Base-by-base conservation (phyloP, 2,329 filamentous ascomycete species). In the Curvularia sp. region DNA sequence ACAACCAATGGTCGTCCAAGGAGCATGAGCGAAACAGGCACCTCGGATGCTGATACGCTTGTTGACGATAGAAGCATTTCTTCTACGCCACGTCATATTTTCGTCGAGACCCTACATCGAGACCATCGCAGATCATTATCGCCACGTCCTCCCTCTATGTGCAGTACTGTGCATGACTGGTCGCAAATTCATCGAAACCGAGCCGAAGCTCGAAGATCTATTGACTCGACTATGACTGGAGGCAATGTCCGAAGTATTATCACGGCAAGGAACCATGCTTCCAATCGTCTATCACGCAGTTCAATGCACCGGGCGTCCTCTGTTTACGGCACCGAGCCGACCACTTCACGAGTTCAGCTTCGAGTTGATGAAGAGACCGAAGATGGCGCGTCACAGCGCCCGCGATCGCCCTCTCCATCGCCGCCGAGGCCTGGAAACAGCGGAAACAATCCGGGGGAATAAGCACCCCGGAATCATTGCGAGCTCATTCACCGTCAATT, bases 11-110 rank as follows among this genome's bases (percentile, higher is more conserved):
- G 35, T 20, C 53, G 54, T 3, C 35, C 53, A 18, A 33, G 60
- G 12, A 64, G 54, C 46, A 60, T 65, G 20, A 63, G 61, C 48
- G 61, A 57, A 39, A 55, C 59, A 9, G 31, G 42, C 5, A 13
- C 56, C 18, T 64, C 62, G 3, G 60, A 62, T 13, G 57, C 60
- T 26, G 53, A 57, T 28, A 64, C 62, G 12, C 50, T 42, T 22
- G 43, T 60, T 33, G 57, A 63, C 15, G 53, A 46, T 7, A 28
- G 31, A n/a, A 56, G 42, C 20, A 54, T 50, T 20, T 35, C 51
- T 33, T 49, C 57, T 46, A 18, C 12, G 15, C 57, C 56, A 33
- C 46, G 43, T 10, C 43, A 53, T 18, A 22, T 59, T 3, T 24
- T 53, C 1, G 15, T 33, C 15, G 56, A 52, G 38, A 55, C 46